A percentile compares a stretch with the other conserved stretches of the same genome.
Evolutionary conservation across 139 green algal species (phyloP).

Genomic region (Micractinium conductrix): DNA sequence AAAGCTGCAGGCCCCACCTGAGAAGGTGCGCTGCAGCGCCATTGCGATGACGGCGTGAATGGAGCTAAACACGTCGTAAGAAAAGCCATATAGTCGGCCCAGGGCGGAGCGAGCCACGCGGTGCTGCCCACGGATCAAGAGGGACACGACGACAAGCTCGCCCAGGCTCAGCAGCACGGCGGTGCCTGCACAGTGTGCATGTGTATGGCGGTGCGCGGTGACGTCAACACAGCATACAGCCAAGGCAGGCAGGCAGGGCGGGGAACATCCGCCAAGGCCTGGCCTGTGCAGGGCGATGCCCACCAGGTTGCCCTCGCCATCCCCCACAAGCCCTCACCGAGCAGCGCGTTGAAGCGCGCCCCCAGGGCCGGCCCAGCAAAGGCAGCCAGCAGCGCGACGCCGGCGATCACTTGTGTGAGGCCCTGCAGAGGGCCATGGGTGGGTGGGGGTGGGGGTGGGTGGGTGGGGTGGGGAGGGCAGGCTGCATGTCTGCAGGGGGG

Average conservation of each 20-base stretch:
- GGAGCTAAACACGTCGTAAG: constrained; percentile 39
- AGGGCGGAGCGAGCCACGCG: constrained; percentile 34
- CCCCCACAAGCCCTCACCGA: constrained; percentile 5
- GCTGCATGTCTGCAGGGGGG: no score
- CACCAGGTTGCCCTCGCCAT: no score
- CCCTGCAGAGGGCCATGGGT: constrained; percentile 19
- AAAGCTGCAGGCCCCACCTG: no score
- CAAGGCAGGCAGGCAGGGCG: background rate
- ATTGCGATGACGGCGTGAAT: constrained; percentile 37
- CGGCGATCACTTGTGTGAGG: constrained; percentile 7
- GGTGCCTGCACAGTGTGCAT: background rate
- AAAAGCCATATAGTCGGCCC: constrained; percentile 53
- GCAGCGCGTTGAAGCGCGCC: background rate
- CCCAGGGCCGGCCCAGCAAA: constrained; percentile 26
- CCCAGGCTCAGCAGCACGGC: background rate
- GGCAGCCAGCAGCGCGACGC: constrained; percentile 14
- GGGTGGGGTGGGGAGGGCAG: no score
- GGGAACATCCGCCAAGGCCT: no score
- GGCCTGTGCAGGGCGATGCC: no score
- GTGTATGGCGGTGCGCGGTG: background rate
- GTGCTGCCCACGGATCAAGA: constrained; percentile 32
- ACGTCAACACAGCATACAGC: background rate
- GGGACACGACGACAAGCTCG: background rate
- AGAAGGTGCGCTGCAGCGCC: constrained; percentile 36
- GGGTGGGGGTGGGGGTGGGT: no score